A percentile compares a stretch with the other conserved stretches of the same genome.
Conservation (phyloP, 345 rosid species). For the Turnera subulata region DNA sequence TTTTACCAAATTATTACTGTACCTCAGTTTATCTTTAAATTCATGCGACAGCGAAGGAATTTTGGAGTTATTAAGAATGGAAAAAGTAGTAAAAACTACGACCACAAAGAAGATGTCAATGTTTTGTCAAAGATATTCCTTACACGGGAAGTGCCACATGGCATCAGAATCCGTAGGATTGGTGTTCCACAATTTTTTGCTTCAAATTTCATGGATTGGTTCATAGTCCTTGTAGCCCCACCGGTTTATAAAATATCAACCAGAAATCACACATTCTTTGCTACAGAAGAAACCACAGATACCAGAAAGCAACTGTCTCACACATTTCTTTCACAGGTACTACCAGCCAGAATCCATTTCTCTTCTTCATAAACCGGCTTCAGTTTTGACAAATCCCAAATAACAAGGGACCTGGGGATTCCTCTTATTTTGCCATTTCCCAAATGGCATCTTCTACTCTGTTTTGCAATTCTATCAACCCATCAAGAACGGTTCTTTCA, state of each 20-base stretch:
- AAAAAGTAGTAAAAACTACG: not conserved
- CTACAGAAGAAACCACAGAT: too few species aligned
- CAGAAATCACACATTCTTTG: not conserved
- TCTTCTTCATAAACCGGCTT: too few species aligned
- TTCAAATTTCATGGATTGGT: conserved; percentile 19
- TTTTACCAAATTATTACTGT: too few species aligned
- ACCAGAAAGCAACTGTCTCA: too few species aligned
- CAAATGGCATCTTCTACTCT: conserved; percentile 57
- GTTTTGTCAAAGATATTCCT: conserved; percentile 5
- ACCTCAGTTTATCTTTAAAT: too few species aligned
- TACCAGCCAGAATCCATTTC: too few species aligned
- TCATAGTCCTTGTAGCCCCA: conserved; percentile 7
- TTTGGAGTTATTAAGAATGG: too few species aligned
- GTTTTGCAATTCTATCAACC: conserved; percentile 43
- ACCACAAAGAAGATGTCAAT: conserved; percentile 8
- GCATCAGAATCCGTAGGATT: conserved; percentile 22
- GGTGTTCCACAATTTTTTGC: conserved; percentile 14
- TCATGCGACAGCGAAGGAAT: too few species aligned
- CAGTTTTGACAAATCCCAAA: too few species aligned
- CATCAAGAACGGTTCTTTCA: conserved; percentile 45
- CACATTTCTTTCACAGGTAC: too few species aligned
- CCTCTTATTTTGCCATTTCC: not conserved
- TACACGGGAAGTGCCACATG: conserved; percentile 36
- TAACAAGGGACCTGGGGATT: too few species aligned
- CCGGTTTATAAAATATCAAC: not conserved